Evolutionary conservation across 345 rosid species (phyloP), one percentile per base, ranked within the genome.

Genomic region (Heritiera fomes): DNA sequence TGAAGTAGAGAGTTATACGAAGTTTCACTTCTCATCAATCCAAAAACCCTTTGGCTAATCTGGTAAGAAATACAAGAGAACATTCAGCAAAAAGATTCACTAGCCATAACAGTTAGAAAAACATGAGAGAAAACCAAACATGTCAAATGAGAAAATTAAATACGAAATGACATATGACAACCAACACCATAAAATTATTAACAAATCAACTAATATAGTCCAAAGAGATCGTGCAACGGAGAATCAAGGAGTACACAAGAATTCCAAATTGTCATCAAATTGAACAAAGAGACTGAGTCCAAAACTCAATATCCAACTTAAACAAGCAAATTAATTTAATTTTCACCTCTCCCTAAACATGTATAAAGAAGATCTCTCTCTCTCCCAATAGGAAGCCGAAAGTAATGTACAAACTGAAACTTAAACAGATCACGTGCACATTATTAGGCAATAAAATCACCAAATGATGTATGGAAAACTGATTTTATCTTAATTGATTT

Each of bases 11-110:
- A 81, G 66, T 88, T 83, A 41, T 41, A 71, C 18, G 87, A 82
- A 77, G 85, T 61, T 63, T 91, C 97, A 77, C 76, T 88, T 87
- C 90, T 88, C 83, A 90, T 88, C 79, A 88, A 61, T 82, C 87
- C 92, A 81, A 97, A 97, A 55, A 91, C 98, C 88, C 96, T 91
- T 63, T 76, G 89, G 82, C 97, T 94, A 34, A 97, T 91, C 99
- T 97, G 97, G 41, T 38, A 68, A 84, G 74, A 81, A 47, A 41
- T 50, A 18, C 20, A 64, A 76, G 14, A 64, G 18, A 6, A 52
- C 30, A 76, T 64, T 76, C 15, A 76, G 72, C 53, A 65, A 50
- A 34, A 52, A 41, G 38, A 74, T 59, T 52, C 13, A 13, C 18
- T 59, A 58, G 20, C 13, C 12, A 59, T 43, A n/a, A 41, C 66